Evolutionary conservation across 1,139 yeast species (phyloP).

Genomic region (Candida pseudocylindracea): DNA sequence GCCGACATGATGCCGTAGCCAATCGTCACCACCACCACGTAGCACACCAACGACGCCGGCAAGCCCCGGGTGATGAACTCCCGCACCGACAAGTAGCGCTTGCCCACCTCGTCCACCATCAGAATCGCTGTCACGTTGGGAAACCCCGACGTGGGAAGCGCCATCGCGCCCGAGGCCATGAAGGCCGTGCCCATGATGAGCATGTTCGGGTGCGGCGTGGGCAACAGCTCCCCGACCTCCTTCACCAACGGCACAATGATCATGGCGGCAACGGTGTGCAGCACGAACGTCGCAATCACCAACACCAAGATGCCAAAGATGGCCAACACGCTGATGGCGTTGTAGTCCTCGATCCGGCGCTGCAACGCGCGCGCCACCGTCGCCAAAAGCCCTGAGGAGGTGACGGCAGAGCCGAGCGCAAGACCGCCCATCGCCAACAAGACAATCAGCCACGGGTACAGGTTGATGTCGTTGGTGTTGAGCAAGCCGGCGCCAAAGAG

Average conservation of each 20-base stretch:
- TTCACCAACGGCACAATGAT: slow-evolving; percentile 76
- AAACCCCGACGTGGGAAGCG: slow-evolving; percentile 88
- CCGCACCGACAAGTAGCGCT: slow-evolving; percentile 61
- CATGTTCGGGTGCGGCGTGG: slow-evolving; percentile 47
- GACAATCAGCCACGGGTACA: slow-evolving; percentile 85
- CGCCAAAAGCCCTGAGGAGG: slow-evolving; percentile 66
- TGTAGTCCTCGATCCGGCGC: slow-evolving; percentile 29
- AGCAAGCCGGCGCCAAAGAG: slow-evolving; percentile 78
- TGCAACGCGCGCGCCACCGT: slow-evolving; percentile 59
- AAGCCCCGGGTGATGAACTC: slow-evolving; percentile 77
- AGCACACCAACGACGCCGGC: slow-evolving; percentile 61
- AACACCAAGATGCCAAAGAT: slow-evolving; percentile 63
- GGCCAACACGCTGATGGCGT: slow-evolving; percentile 45
- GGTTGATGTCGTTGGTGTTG: slow-evolving; percentile 72
- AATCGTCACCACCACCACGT: slow-evolving; percentile 44
- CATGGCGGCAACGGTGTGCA: slow-evolving; percentile 90
- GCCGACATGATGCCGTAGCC: slow-evolving; percentile 58
- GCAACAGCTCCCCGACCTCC: slow-evolving; percentile 60
- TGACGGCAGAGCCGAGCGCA: slow-evolving; percentile 79
- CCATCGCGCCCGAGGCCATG: slow-evolving; percentile 86
- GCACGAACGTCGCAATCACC: slow-evolving; percentile 78
- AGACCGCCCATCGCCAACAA: slow-evolving; percentile 93
- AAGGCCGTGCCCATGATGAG: slow-evolving; percentile 71
- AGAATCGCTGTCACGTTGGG: slow-evolving; percentile 94
- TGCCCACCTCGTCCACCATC: slow-evolving; percentile 76